Conservation (phyloP, 73 alveolate species). For the Paramecium pentaurelia region DNA sequence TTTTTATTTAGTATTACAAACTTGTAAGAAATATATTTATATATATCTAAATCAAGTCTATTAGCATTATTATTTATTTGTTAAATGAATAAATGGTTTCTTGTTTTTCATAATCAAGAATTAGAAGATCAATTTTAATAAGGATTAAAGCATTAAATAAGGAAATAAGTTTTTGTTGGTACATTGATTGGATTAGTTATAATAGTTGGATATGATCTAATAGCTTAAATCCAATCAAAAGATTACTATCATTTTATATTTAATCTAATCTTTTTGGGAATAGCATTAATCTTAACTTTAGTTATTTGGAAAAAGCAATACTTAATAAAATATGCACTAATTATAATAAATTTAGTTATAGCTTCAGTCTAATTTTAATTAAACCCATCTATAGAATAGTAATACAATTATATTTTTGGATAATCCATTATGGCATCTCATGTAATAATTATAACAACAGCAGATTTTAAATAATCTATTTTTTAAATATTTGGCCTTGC, state of each 20-base stretch:
- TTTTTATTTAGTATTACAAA: background rate
- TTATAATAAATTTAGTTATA: background rate
- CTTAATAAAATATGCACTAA: background rate
- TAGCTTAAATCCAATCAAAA: background rate
- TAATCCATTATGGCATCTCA: background rate
- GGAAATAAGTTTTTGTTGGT: background rate
- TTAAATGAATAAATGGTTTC: background rate
- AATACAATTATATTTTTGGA: background rate
- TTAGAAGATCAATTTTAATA: background rate
- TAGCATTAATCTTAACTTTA: background rate
- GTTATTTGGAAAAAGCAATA: background rate
- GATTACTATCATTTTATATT: background rate
- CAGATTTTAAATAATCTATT: background rate
- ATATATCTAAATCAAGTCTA: background rate
- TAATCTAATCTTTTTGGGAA: background rate
- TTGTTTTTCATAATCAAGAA: background rate
- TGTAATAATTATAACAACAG: background rate
- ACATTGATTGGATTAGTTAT: background rate
- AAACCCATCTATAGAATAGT: background rate
- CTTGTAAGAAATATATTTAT: too few relatives aligned
- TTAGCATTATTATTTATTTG: background rate
- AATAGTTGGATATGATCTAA: background rate
- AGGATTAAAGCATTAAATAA: background rate
- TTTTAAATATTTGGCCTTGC: background rate
- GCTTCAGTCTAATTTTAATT: background rate